Evolutionary conservation across 768 basidiomycete species (phyloP).

Genomic region (Scleroderma bovista): DNA sequence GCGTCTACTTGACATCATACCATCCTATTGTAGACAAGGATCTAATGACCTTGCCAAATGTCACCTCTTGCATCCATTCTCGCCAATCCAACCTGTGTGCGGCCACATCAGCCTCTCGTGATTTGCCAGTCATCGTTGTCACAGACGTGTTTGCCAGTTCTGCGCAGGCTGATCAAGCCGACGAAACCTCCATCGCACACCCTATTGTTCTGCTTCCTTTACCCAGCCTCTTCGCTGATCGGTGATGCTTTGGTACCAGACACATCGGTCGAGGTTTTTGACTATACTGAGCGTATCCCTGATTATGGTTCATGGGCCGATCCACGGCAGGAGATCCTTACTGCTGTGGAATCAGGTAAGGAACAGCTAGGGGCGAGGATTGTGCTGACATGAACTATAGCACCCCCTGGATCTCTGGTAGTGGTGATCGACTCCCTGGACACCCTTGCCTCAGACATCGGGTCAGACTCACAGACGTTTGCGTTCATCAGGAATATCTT

Average conservation of each 20-base stretch:
- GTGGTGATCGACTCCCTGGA: conserved; percentile 73
- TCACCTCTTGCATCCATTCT: conserved; percentile 24
- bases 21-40: background rate
- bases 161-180: conserved; percentile 40
- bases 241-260: conserved; percentile 19
- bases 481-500: conserved; percentile 47
- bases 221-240: conserved; percentile 45
- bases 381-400: conserved; percentile 23
- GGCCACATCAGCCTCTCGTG: conserved; percentile 39
- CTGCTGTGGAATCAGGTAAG: conserved; percentile 35
- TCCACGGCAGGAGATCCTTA: conserved; percentile 34
- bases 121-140: conserved; percentile 55
- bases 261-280: conserved; percentile 34
- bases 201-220: conserved; percentile 54
- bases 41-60: conserved; percentile 16
- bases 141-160: conserved; percentile 52
- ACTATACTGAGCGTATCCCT: conserved; percentile 48
- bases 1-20: conserved; percentile 6
- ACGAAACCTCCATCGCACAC: conserved; percentile 18
- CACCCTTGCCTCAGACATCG: conserved; percentile 54
- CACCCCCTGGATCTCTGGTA: conserved; percentile 43
- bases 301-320: conserved; percentile 43
- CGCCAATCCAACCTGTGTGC: conserved; percentile 13
- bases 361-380: background rate
- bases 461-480: conserved; percentile 48